These are phyloP conservation scores for Pyrus pyrifolia DNA, from an alignment of 306 rosid species.

Conservation along the genomic window DNA sequence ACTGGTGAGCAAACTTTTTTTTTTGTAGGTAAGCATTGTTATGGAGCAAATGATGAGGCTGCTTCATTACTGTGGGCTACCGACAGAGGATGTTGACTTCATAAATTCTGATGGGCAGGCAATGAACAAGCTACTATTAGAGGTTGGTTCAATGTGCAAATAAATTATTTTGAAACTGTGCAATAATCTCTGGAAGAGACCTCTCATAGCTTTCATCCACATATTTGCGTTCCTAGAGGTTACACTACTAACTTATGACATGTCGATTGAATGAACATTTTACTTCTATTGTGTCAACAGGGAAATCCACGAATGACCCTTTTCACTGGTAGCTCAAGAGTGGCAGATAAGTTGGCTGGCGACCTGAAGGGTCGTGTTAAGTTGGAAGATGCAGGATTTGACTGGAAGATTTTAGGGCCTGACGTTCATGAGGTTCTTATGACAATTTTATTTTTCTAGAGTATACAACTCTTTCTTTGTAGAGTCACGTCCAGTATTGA, in stretches of 20 bases:
- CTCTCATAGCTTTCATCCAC: neutral
- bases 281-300: conserved; percentile 32
- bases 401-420: conserved; percentile 96
- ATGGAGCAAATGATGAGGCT: conserved; percentile 96
- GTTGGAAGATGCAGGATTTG: conserved; percentile 98
- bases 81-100: conserved; percentile 76
- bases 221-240: neutral
- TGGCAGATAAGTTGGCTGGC: conserved; percentile 81
- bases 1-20: neutral
- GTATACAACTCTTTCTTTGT: conserved; percentile 3
- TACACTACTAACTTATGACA: neutral
- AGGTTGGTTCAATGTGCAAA: conserved; percentile 42
- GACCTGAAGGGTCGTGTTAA: conserved; percentile 84
- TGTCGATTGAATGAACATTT: conserved; percentile 1
- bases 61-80: conserved; percentile 88
- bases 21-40: conserved; percentile 83
- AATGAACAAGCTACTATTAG: conserved; percentile 77
- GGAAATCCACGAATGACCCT: conserved; percentile 91
- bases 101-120: conserved; percentile 88
- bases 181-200: neutral
- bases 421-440: conserved; percentile 82
- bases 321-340: conserved; percentile 96
- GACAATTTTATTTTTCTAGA: neutral
- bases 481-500: conserved; percentile 4
- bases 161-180: neutral